Evolutionary conservation across 768 basidiomycete species (phyloP), one percentile per base, ranked within the genome.

Genomic region (Naganishia kalamii): DNA sequence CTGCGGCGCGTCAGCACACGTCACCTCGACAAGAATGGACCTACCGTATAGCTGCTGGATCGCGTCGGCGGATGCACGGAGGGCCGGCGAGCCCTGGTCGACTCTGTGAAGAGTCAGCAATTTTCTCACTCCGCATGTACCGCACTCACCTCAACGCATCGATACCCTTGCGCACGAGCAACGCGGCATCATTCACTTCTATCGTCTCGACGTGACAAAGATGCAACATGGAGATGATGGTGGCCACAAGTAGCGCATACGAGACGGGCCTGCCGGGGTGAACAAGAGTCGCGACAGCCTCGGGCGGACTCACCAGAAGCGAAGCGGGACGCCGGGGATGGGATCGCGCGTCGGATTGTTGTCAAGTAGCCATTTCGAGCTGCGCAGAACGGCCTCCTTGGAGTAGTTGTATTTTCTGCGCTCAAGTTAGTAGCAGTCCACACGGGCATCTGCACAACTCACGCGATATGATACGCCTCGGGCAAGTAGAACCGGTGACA

Each of bases 401-500:
- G 59, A 60, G 30, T 43, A 60, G 37, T 41, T 46, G 43, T 60
- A 60, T 60, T 60, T 60, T 25, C 59, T 60, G 23, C n/a, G 1
- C 32, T 1, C 11, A 35, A 6, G 59, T 41, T 40, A 60, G 59
- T 30, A 33, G 13, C 15, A 15, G 12, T 12, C 30, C 33, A 6
- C 35, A 15, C 29, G 35, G 12, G 23, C 10, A n/a, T n/a, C 27
- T 1, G 23, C 2, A 25, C 40, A 1, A 60, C 59, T 15, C 27
- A 60, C 59, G 37, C 40, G 29, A 46, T 43, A 29, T 59, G 40
- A 40, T 65, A 65, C 12, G 63, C 50, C 27, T 41, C 51, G 23
- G 50, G 41, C 33, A 65, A 43, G 44, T 65, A 65, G n/a, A 65
- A 50, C 27, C 63, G 11, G 33, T 65, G 63, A 23, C 52, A 48